These are phyloP conservation scores for Puccinellia tenuiflora DNA, from an alignment of 176 grass and related monocot genomes.

Conservation along the genomic window DNA sequence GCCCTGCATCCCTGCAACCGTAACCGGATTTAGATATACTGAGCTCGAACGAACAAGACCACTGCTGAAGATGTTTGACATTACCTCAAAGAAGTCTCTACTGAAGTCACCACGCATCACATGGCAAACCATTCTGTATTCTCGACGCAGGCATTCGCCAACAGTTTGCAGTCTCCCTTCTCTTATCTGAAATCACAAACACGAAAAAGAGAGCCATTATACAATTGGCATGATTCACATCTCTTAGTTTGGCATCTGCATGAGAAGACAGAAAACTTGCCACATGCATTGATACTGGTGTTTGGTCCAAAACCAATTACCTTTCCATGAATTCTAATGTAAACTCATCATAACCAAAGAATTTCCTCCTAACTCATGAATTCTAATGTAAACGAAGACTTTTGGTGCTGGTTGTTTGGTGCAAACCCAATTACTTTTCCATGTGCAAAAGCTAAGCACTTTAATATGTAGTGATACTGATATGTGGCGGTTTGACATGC, in stretches of 20 bases:
- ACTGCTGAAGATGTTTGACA: background rate
- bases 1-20: slow-evolving; percentile 78
- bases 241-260: background rate
- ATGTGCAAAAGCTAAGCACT: background rate
- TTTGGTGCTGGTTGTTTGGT: background rate
- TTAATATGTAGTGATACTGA: background rate
- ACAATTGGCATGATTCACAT: background rate
- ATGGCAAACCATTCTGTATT: slow-evolving; percentile 92
- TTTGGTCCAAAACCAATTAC: background rate
- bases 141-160: slow-evolving; percentile 75
- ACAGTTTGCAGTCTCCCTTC: slow-evolving; percentile 68
- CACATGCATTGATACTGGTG: background rate
- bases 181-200: slow-evolving; percentile 61
- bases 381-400: background rate
- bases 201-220: background rate
- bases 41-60: background rate
- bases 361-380: background rate
- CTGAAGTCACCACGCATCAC: slow-evolving; percentile 88
- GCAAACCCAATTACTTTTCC: slow-evolving; percentile 4
- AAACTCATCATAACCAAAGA: background rate
- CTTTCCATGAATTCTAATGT: background rate
- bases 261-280: background rate
- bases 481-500: background rate
- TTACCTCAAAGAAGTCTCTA: slow-evolving; percentile 89
- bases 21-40: slow-evolving; percentile 15